These are phyloP conservation scores for Hansenula anomala DNA, from an alignment of 1,139 yeast genomes.

Conservation along the genomic window DNA sequence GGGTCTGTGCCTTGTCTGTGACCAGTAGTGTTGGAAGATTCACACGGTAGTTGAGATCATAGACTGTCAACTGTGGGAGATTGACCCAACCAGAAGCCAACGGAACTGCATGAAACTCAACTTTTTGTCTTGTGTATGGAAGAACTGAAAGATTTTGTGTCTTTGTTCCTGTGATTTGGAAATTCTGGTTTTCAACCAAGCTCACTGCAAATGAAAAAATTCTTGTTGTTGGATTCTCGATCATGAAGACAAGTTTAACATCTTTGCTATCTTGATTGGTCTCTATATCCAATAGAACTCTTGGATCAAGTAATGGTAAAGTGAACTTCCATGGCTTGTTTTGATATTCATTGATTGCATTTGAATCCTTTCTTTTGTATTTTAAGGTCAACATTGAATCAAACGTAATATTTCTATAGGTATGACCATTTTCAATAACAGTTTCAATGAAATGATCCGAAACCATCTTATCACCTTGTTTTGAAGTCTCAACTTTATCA, in stretches of 20 bases:
- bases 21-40: slow-evolving; percentile 44
- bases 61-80: slow-evolving; percentile 56
- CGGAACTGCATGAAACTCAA: slow-evolving; percentile 34
- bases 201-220: slow-evolving; percentile 58
- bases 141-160: slow-evolving; percentile 37
- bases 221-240: slow-evolving; percentile 74
- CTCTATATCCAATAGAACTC: slow-evolving; percentile 45
- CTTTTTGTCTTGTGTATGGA: slow-evolving; percentile 52
- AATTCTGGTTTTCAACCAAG: slow-evolving; percentile 32
- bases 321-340: slow-evolving; percentile 43
- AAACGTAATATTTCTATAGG: slow-evolving; percentile 37
- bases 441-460: slow-evolving; percentile 24
- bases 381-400: slow-evolving; percentile 25
- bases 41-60: slow-evolving; percentile 63
- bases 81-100: slow-evolving; percentile 27
- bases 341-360: slow-evolving; percentile 24
- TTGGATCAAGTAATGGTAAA: slow-evolving; percentile 65
- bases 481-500: slow-evolving; percentile 5
- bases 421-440: slow-evolving; percentile 37
- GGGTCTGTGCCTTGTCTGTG: slow-evolving; percentile 10
- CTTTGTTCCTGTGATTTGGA: slow-evolving; percentile 30
- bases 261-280: slow-evolving; percentile 13
- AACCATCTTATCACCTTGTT: slow-evolving; percentile 5
- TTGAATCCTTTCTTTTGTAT: slow-evolving; percentile 32
- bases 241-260: slow-evolving; percentile 39